Evolutionary conservation across 1,284 basidiomycete species (phyloP).

Genomic region (Heliocybe sulcata): DNA sequence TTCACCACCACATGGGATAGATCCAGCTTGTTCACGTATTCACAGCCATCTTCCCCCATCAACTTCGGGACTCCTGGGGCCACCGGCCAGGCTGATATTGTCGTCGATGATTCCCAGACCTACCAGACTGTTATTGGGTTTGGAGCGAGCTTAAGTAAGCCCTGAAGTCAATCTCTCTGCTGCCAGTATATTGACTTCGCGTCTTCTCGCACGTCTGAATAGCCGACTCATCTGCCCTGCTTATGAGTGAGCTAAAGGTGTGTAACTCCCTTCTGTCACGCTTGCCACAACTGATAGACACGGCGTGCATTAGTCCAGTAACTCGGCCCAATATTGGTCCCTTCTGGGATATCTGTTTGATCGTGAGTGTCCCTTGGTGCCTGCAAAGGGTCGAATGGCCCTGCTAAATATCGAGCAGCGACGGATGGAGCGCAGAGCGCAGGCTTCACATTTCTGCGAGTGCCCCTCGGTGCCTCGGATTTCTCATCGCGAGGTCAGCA

Average conservation of each 20-base stretch:
- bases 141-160: slow-evolving; percentile 36
- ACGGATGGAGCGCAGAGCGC: slow-evolving; percentile 37
- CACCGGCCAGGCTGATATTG: slow-evolving; percentile 36
- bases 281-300: slow-evolving; percentile 36
- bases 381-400: not conserved
- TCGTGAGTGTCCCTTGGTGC: slow-evolving; percentile 20
- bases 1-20: slow-evolving; percentile 31
- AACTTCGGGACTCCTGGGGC: slow-evolving; percentile 31
- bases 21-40: slow-evolving; percentile 24
- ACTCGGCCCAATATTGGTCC: slow-evolving; percentile 34
- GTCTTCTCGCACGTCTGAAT: not conserved
- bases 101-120: slow-evolving; percentile 28
- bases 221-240: slow-evolving; percentile 43
- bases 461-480: slow-evolving; percentile 46
- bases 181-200: not conserved
- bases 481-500: slow-evolving; percentile 29
- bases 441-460: slow-evolving; percentile 40
- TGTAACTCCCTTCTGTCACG: not conserved
- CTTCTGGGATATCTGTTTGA: slow-evolving; percentile 38
- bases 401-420: slow-evolving; percentile 19
- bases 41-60: slow-evolving; percentile 22
- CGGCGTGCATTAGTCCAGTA: slow-evolving; percentile 33
- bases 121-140: slow-evolving; percentile 42
- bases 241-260: slow-evolving; percentile 42
- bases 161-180: not conserved